phyloP scores from a whole-genome alignment of 192 early-diverging fungal genomes.

The Geranomyces variabilis region DNA sequence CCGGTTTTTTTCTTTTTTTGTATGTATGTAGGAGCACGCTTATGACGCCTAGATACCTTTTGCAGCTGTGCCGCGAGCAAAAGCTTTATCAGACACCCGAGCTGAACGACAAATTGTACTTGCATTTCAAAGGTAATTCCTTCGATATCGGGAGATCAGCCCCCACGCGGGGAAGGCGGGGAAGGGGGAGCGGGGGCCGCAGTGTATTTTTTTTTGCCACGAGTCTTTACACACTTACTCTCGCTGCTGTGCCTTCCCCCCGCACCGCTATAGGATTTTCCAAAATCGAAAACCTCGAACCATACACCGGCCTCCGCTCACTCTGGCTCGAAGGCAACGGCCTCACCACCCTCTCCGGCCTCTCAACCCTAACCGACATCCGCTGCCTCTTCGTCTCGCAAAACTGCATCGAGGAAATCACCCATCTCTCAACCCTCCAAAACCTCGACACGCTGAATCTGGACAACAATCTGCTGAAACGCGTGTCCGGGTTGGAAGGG shows the following conservation, averaged over 20 bases:
- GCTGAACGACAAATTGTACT: constrained; percentile 65
- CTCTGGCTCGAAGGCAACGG: constrained; percentile 70
- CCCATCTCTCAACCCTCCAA: constrained; percentile 40
- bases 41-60: constrained; percentile 59
- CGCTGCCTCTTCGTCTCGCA: constrained; percentile 62
- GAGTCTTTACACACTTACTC: no score
- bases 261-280: constrained; percentile 49
- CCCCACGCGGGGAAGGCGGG: no score
- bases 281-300: constrained; percentile 60
- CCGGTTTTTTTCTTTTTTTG: not conserved
- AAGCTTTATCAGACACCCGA: constrained; percentile 60
- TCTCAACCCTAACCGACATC: constrained; percentile 46
- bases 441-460: constrained; percentile 59
- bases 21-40: constrained; percentile 52
- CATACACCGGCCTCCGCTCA: constrained; percentile 55
- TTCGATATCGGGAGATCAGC: no score
- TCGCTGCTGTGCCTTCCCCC: no score
- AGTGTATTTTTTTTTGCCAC: no score
- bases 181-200: no score
- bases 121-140: constrained; percentile 72
- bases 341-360: constrained; percentile 49
- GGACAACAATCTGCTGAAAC: constrained; percentile 60
- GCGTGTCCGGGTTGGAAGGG: constrained; percentile 33
- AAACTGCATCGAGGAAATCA: constrained; percentile 59
- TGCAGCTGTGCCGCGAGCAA: constrained; percentile 64